Evolutionary conservation across 306 rosid species (phyloP).

Genomic region (Quercus wislizeni): DNA sequence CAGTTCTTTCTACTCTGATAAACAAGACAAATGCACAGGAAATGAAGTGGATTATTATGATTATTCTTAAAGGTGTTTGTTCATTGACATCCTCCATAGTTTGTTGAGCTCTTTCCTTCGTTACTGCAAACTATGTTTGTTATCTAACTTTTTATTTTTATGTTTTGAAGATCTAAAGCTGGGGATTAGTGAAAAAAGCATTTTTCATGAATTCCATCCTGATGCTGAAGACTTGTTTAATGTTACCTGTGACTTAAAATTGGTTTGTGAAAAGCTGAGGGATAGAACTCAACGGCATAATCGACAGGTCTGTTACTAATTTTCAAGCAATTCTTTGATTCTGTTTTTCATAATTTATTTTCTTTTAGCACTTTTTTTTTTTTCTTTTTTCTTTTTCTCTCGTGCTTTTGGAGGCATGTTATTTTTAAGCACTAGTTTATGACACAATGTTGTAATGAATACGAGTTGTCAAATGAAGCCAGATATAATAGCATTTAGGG

Average conservation of each 20-base stretch:
- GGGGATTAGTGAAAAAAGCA: constrained; percentile 90
- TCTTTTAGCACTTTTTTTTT: not conserved
- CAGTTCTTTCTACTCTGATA: constrained; percentile 74
- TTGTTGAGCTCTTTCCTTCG: constrained; percentile 11
- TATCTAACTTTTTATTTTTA: constrained; percentile 3
- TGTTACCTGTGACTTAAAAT: constrained; percentile 93
- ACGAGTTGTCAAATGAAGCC: not conserved
- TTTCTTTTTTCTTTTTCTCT: not conserved
- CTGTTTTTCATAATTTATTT: not conserved
- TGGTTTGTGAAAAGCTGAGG: constrained; percentile 90
- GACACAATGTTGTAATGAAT: not conserved
- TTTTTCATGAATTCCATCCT: constrained; percentile 94
- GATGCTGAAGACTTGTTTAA: constrained; percentile 98
- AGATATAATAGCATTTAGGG: too few species aligned
- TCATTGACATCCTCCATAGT: constrained; percentile 6
- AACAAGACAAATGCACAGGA: constrained; percentile 88
- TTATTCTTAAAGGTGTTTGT: constrained; percentile 75
- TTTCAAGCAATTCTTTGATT: not conserved
- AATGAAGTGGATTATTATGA: constrained; percentile 99
- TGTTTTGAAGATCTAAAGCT: constrained; percentile 70
- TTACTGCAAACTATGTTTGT: not conserved
- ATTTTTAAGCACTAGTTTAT: not conserved
- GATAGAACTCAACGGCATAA: constrained; percentile 81
- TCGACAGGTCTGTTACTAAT: constrained; percentile 62
- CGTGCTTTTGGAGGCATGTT: not conserved